Evolutionary conservation across 495 filamentous ascomycete genomes (phyloP), one percentile per base, ranked within the genome.

Genomic region (Xylaria cubensis): DNA sequence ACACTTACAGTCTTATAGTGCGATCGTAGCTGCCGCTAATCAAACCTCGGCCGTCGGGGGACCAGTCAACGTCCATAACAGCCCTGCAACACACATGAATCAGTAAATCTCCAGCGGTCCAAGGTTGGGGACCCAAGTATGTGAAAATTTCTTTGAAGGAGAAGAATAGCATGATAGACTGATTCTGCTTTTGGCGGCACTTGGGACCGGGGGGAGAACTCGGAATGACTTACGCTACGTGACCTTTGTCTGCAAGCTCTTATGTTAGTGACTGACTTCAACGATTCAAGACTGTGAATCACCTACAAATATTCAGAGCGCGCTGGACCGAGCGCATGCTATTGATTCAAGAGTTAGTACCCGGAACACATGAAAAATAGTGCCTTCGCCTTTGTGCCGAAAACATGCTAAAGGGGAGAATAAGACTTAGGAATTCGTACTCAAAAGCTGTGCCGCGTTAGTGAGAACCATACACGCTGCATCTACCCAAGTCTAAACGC

Each of bases 61-160:
- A 93, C 83, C 95, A 99, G 73, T 97, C 94, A 50, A 99, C 91
- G 78, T 97, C 93, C 94, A 98, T 98, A 0, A 97, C 95, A 6
- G 97, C 96, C 4, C 67, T 69, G 21, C 8, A 21, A 15, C 19
- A 69, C 15, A n/a, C 41, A 50, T 3, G n/a, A 4, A 56, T 69
- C 26, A 69, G 67, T 48, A 69, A n/a, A 44, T 1, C 7, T 48
- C 8, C 8, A 3, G 5, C 15, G 58, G 50, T 15, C 64, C 3
- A 10, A n/a, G 34, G 1, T 13, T 67, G 1, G 15, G 13, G 29
- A 51, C 46, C 29, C 29, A 15, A 19, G 21, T 15, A 24, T 26
- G n/a, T 34, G 5, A 3, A 1, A 0, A n/a, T 24, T 36, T 42
- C 32, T 0, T 34, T 24, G 12, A 26, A 34, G 26, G 9, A 6